phyloP scores from a whole-genome alignment of 208 protist species.

The Willaertia magna region DNA sequence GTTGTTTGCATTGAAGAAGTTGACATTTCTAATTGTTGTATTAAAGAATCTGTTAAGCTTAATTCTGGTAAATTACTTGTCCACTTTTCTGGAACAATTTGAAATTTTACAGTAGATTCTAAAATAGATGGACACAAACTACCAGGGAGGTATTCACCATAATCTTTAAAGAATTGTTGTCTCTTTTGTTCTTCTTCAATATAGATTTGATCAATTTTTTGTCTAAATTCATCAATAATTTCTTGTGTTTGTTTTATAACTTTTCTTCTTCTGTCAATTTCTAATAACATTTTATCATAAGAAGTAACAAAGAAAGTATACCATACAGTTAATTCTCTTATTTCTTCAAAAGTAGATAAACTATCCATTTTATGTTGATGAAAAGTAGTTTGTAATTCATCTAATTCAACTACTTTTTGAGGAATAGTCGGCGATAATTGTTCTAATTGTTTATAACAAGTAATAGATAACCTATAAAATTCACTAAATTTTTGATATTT shows the following conservation, averaged over 20 bases:
- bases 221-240: background rate
- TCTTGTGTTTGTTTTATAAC: background rate
- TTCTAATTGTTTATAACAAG: background rate
- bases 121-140: background rate
- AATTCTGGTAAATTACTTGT: background rate
- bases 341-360: background rate
- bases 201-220: background rate
- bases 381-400: background rate
- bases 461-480: background rate
- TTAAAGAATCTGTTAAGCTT: no score
- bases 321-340: background rate
- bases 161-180: background rate
- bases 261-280: background rate
- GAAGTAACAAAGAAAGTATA: background rate
- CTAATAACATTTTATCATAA: background rate
- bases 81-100: background rate
- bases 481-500: background rate
- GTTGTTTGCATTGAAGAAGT: no score
- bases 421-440: background rate
- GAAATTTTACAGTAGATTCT: background rate
- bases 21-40: no score
- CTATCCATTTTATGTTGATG: background rate
- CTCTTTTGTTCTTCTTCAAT: background rate
- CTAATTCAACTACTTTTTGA: background rate
- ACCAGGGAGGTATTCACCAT: background rate